phyloP scores from a whole-genome alignment of 352 stramenopile genomes.

The Pythium graminicola region DNA sequence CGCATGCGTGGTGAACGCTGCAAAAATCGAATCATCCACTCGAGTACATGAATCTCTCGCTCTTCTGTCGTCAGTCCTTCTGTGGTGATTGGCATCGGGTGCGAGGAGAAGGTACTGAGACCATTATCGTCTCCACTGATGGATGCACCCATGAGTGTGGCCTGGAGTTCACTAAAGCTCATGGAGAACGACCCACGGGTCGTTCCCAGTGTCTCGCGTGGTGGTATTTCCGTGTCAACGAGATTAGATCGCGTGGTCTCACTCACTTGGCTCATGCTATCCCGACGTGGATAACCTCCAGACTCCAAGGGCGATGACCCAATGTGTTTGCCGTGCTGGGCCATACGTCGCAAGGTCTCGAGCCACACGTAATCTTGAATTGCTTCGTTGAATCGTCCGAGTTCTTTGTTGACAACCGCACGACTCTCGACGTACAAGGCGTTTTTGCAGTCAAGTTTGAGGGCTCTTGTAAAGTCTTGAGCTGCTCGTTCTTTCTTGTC shows the following conservation, averaged over 20 bases:
- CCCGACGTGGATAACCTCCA: too few species aligned
- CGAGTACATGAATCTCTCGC: slow-evolving; percentile 29
- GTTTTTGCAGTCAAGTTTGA: slow-evolving; percentile 66
- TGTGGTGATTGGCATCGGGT: neutral
- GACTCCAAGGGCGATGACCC: too few species aligned
- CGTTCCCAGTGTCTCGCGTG: neutral
- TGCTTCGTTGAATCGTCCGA: slow-evolving; percentile 56
- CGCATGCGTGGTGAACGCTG: slow-evolving; percentile 27
- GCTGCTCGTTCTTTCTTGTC: slow-evolving; percentile 37
- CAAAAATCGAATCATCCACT: slow-evolving; percentile 39
- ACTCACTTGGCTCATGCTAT: too few species aligned
- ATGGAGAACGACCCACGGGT: slow-evolving; percentile 23
- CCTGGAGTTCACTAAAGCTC: slow-evolving; percentile 26
- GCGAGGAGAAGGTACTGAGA: neutral
- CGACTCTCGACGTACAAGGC: slow-evolving; percentile 55
- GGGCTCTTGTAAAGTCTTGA: slow-evolving; percentile 47
- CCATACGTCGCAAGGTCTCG: slow-evolving; percentile 35
- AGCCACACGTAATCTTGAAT: slow-evolving; percentile 70
- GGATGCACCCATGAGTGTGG: slow-evolving; percentile 21
- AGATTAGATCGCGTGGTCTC: too few species aligned
- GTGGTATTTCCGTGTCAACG: neutral
- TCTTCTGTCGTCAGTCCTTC: slow-evolving; percentile 23
- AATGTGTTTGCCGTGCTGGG: neutral
- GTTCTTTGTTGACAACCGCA: slow-evolving; percentile 47
- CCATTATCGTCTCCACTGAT: neutral